phyloP scores from a whole-genome alignment of 2,329 filamentous ascomycete species.

The Neonectria punicea region DNA sequence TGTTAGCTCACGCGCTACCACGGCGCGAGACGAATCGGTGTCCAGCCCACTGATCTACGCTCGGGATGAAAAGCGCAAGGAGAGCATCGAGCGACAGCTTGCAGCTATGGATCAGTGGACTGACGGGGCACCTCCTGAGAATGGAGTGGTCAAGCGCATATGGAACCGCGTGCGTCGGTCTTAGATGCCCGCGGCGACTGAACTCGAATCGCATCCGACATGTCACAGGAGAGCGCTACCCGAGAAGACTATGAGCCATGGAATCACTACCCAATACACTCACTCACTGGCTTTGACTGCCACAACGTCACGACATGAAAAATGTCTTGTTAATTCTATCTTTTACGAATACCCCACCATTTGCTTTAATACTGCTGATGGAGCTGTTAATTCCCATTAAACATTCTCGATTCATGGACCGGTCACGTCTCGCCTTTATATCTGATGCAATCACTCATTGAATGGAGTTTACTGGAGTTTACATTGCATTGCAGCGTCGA shows the following conservation, averaged over 20 bases:
- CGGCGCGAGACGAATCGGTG: conserved; percentile 47
- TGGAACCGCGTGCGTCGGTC: conserved; percentile 70
- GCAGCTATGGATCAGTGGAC: conserved; percentile 64
- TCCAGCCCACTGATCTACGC: conserved; percentile 35
- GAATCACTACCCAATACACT: neutral
- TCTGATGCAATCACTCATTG: conserved; percentile 27
- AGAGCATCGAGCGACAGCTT: conserved; percentile 65
- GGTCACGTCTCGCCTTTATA: conserved; percentile 24
- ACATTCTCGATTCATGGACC: conserved; percentile 11
- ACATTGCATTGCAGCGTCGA: conserved; percentile 10
- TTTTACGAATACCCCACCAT: conserved; percentile 36
- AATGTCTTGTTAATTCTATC: conserved; percentile 23
- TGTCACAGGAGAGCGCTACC: neutral
- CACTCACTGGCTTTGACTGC: neutral
- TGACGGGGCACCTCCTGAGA: conserved; percentile 50
- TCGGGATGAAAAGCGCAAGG: conserved; percentile 55
- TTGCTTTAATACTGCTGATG: conserved; percentile 31
- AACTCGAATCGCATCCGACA: neutral
- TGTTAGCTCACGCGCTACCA: conserved; percentile 53
- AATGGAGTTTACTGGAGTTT: conserved; percentile 38
- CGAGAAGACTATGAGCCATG: neutral
- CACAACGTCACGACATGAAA: conserved; percentile 19
- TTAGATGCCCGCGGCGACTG: conserved; percentile 26
- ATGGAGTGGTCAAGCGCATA: conserved; percentile 68
- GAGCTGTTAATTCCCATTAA: conserved; percentile 12